These are phyloP conservation scores for Fusarium sp. DNA, from an alignment of 2,329 filamentous ascomycete genomes.

Conservation along the genomic window DNA sequence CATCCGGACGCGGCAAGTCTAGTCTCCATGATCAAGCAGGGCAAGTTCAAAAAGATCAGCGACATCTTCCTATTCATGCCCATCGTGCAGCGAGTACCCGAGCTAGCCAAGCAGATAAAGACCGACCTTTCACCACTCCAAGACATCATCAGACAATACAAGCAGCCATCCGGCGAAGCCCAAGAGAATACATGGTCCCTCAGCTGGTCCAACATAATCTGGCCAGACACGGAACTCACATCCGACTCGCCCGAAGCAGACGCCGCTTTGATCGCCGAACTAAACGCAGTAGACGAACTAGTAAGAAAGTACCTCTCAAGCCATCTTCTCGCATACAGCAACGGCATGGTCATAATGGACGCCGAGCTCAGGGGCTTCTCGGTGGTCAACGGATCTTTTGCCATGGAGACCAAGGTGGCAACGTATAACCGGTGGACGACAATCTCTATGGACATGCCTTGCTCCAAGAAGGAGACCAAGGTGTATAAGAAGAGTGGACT, in stretches of 20 bases:
- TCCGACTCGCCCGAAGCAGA: neutral
- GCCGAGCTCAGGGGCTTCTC: neutral
- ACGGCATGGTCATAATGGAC: neutral
- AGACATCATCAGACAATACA: neutral
- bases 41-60: neutral
- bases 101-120: neutral
- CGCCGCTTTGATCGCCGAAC: neutral
- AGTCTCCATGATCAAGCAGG: neutral
- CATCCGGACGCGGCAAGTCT: neutral
- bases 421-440: neutral
- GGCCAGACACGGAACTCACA: neutral
- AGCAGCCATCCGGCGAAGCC: neutral
- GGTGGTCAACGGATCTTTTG: neutral
- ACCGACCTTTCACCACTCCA: neutral
- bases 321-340: neutral
- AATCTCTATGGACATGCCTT: neutral
- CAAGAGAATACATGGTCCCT: neutral
- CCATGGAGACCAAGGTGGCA: neutral
- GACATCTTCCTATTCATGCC: slow-evolving; percentile 2
- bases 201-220: neutral
- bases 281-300: neutral
- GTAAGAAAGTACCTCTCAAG: neutral
- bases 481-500: neutral
- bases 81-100: neutral
- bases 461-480: neutral